phyloP scores from a whole-genome alignment of 1,284 basidiomycete species.

The Exsudoporus floridanus region DNA sequence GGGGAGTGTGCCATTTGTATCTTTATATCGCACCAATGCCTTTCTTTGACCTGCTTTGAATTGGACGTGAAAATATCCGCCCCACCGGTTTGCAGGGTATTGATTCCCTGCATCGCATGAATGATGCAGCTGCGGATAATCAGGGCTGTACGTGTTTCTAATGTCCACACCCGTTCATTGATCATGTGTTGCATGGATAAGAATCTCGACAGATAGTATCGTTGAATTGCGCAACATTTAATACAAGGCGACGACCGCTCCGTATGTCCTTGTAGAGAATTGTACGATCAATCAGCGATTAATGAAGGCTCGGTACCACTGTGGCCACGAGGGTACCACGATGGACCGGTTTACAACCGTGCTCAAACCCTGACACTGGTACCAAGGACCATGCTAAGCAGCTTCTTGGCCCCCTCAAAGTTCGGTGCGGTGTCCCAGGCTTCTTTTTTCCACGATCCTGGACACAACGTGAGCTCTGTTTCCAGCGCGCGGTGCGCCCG shows the following conservation, averaged over 20 bases:
- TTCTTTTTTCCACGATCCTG: conserved; percentile 4
- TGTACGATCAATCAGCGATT: conserved; percentile 19
- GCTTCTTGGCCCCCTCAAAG: conserved; percentile 12
- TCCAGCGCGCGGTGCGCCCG: conserved; percentile 9
- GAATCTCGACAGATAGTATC: not conserved
- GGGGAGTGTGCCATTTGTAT: not conserved
- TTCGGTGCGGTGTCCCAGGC: conserved; percentile 20
- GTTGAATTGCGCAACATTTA: not conserved
- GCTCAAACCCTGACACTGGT: conserved; percentile 13
- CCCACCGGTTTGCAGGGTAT: not conserved
- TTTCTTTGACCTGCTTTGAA: not conserved
- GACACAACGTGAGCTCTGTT: not conserved
- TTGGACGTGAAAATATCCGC: conserved; percentile 1
- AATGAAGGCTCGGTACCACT: conserved; percentile 3
- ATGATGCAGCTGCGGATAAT: conserved; percentile 3
- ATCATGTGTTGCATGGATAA: not conserved
- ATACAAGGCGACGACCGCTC: not conserved
- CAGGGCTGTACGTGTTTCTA: conserved; percentile 11
- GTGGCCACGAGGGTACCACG: conserved; percentile 16
- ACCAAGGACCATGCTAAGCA: not conserved
- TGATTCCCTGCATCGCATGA: conserved; percentile 6
- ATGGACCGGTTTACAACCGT: conserved; percentile 2
- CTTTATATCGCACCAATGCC: conserved; percentile 1
- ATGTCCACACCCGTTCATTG: not conserved
- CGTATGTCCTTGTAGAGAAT: not conserved